Evolutionary conservation across 345 rosid genomes (phyloP).

Genomic region (Linum trigynum): DNA sequence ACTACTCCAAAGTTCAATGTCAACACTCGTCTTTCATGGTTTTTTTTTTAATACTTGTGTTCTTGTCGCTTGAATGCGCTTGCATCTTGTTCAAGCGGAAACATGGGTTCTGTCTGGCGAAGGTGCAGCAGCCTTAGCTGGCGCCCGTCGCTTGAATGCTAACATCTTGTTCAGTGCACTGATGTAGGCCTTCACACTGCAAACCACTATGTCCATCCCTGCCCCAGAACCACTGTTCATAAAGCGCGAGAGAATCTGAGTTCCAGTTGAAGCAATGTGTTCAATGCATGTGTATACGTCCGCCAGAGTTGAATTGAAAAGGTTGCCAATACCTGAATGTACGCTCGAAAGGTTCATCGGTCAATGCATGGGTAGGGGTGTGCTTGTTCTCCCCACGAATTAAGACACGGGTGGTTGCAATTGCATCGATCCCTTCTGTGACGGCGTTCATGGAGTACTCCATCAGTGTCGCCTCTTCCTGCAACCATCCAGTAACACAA

Average conservation of each 20-base stretch:
- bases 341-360: constrained; percentile 48
- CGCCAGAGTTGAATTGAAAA: neutral
- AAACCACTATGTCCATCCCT: constrained; percentile 79
- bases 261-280: no score
- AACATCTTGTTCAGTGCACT: constrained; percentile 87
- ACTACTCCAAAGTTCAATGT: no score
- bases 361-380: constrained; percentile 39
- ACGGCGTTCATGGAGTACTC: constrained; percentile 83
- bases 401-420: constrained; percentile 84
- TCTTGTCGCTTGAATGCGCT: neutral
- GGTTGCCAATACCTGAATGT: constrained; percentile 52
- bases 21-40: no score
- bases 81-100: constrained; percentile 25
- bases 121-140: constrained; percentile 14
- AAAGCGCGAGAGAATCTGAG: neutral
- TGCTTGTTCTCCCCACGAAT: constrained; percentile 49
- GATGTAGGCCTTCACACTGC: constrained; percentile 81
- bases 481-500: constrained; percentile 1
- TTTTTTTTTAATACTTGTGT: no score
- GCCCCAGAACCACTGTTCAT: constrained; percentile 69
- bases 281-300: no score
- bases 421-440: constrained; percentile 94
- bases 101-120: constrained; percentile 17
- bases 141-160: constrained; percentile 38
- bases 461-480: constrained; percentile 67